Evolutionary conservation across 1,139 yeast species (phyloP).

Genomic region (Zhuliangozyma parablackwelliae): DNA sequence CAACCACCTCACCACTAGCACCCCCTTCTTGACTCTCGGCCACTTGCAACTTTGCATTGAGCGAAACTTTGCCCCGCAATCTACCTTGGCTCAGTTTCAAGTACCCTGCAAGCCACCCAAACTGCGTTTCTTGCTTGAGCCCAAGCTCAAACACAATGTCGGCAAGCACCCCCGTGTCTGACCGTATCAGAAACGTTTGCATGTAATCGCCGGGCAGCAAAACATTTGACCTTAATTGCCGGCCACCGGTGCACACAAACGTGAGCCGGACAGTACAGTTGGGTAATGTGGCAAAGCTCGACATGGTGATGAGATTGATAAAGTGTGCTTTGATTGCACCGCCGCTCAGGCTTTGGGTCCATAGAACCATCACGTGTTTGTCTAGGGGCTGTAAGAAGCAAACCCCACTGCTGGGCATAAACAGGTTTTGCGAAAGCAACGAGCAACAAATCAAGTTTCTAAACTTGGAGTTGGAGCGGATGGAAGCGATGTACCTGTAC

Average conservation of each 20-base stretch:
- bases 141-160: slow-evolving; percentile 6
- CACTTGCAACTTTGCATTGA: slow-evolving; percentile 2
- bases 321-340: slow-evolving; percentile 7
- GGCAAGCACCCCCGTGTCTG: slow-evolving; percentile 3
- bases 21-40: too few species aligned
- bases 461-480: slow-evolving; percentile 10
- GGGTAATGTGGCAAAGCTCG: slow-evolving; percentile 7
- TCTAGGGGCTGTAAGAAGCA: slow-evolving; percentile 14
- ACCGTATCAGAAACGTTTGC: slow-evolving; percentile 7
- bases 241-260: slow-evolving; percentile 6
- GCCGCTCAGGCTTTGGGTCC: slow-evolving; percentile 12
- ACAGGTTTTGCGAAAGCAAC: slow-evolving; percentile 2
- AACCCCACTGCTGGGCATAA: slow-evolving; percentile 1
- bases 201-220: slow-evolving; percentile 4
- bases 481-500: slow-evolving; percentile 10
- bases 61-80: slow-evolving; percentile 3
- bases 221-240: slow-evolving; percentile 7
- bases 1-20: too few species aligned
- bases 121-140: slow-evolving; percentile 4
- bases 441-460: slow-evolving; percentile 13
- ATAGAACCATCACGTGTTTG: slow-evolving; percentile 10
- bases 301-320: slow-evolving; percentile 11
- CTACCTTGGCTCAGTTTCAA: slow-evolving; percentile 1
- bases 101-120: slow-evolving; percentile 8
- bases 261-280: slow-evolving; percentile 8